Conservation (phyloP, 1,284 basidiomycete species). For the Cutaneotrichosporon curvatum region DNA sequence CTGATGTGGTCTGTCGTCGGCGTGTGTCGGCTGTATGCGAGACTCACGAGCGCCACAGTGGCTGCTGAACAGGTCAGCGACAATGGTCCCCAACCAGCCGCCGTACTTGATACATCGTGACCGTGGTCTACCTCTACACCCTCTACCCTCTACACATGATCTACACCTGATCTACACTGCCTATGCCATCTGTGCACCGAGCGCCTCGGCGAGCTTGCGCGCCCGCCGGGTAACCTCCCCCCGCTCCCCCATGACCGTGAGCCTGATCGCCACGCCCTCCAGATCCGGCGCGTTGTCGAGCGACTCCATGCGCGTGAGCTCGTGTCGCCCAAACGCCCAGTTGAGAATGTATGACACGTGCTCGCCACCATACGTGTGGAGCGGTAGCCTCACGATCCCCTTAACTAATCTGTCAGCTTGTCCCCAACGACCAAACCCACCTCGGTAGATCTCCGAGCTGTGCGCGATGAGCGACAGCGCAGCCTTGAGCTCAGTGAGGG, state of each 20-base stretch:
- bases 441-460: slow-evolving; percentile 44
- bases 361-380: slow-evolving; percentile 11
- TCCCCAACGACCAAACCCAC: slow-evolving; percentile 20
- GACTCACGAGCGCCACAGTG: too few species aligned
- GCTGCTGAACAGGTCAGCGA: too few species aligned
- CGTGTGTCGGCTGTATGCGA: too few species aligned
- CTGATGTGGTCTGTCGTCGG: too few species aligned
- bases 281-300: slow-evolving; percentile 40
- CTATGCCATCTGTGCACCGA: slow-evolving; percentile 47
- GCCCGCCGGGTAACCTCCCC: slow-evolving; percentile 64
- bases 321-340: slow-evolving; percentile 82
- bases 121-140: too few species aligned
- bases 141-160: neutral
- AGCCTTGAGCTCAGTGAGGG: slow-evolving; percentile 26
- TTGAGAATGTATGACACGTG: slow-evolving; percentile 61
- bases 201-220: slow-evolving; percentile 53
- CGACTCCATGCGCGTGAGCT: slow-evolving; percentile 52
- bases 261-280: slow-evolving; percentile 49
- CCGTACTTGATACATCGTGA: too few species aligned
- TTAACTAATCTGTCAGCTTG: slow-evolving; percentile 48
- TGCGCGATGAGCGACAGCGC: slow-evolving; percentile 54
- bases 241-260: slow-evolving; percentile 82
- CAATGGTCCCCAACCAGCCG: too few species aligned
- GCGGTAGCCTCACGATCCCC: slow-evolving; percentile 61
- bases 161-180: neutral